Base-by-base conservation (phyloP, 805 yeast species). In the Maudiozyma turicensis region DNA sequence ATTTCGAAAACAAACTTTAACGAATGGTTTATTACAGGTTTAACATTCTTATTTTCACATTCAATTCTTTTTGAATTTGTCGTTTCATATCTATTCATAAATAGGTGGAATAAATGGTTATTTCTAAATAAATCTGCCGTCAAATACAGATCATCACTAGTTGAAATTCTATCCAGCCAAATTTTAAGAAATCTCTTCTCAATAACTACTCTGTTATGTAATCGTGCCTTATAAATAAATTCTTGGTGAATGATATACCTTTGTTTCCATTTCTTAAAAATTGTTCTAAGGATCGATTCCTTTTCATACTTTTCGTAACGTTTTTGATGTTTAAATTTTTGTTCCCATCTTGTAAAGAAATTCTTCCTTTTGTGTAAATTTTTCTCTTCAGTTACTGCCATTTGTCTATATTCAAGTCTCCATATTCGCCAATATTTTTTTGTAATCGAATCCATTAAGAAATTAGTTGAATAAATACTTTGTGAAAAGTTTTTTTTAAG, bases 401-500 rank as follows among this genome's bases (percentile, higher is more conserved):
- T 35, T 15, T 15, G 6, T 28, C 15, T 35, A 28, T 20, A 11
- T 9, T 9, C 8, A 6, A 42, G 20, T 57, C 55, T 5, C 69
- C 51, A 48, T 35, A 8, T 33, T 10, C 20, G 26, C 30, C 40
- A 32, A 5, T 13, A 13, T 11, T n/a, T 10, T 40, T 29, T 13
- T 3, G 15, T 29, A 10, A 28, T 3, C 26, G 29, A 9, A n/a
- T 32, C 33, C 13, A 29, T 10, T 13, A 15, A 7, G 10, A 44
- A 37, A 10, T 45, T 40, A 14, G 41, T 31, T 8, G 55, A 52
- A 32, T 47, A 48, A 3, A 52, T 13, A n/a, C 44, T 34, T 15
- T 38, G 41, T 15, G 49, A 48, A 5, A 53, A 34, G 5, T 31
- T 35, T 20, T 38, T 50, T 20, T 51, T 49, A 56, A 61, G 52